Base-by-base conservation (phyloP, 2,329 filamentous ascomycete genomes). In the Torrubiellomyces zombiae region DNA sequence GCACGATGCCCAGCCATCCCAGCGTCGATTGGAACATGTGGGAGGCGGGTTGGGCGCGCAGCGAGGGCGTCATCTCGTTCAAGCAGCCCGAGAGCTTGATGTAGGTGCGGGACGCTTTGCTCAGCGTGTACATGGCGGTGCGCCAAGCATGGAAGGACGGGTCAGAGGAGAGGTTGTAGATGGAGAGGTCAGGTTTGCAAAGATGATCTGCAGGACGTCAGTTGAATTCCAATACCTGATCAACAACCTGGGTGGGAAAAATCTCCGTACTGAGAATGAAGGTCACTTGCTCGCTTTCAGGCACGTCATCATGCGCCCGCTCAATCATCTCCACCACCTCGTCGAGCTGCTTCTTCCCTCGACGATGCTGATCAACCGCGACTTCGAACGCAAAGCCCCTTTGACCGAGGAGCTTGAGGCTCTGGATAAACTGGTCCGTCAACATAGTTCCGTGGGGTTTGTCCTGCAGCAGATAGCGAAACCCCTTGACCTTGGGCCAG, bases 41-140 rank as follows among this genome's bases (percentile, higher is more conserved):
- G 28, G 64, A 54, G 17, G 60, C 44, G 7, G 60, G 47, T 14
- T 59, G 53, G 14, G 43, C 45, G 38, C 56, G 58, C 34, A 73
- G 53, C 8, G 56, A 48, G 23, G 59, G 57, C 3, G 71, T 63
- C 51, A 94, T 72, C 52, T 93, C 81, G 11, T 76, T 72, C 48
- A 94, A 85, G 23, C 63, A 68, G 6, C 86, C 86, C 0, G 78
- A 86, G n/a, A 94, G 65, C 56, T 94, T 93, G 66, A 94, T 79
- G 55, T 77, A 91, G n/a, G 75, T 71, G 25, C 59, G 63, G 24
- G 59, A 53, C 44, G 67, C 67, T 30, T 63, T 63, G 37, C 73
- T 67, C 40, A 91, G 70, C 7, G 63, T 58, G 38, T 67, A 67
- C 42, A 92, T 70, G 32, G 70, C 62, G 9, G 62, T 58, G 28